A percentile compares a stretch with the other conserved stretches of the same genome.
Evolutionary conservation across 164 flowering plant genomes (phyloP).

Genomic region (Stephania yunnanensis): DNA sequence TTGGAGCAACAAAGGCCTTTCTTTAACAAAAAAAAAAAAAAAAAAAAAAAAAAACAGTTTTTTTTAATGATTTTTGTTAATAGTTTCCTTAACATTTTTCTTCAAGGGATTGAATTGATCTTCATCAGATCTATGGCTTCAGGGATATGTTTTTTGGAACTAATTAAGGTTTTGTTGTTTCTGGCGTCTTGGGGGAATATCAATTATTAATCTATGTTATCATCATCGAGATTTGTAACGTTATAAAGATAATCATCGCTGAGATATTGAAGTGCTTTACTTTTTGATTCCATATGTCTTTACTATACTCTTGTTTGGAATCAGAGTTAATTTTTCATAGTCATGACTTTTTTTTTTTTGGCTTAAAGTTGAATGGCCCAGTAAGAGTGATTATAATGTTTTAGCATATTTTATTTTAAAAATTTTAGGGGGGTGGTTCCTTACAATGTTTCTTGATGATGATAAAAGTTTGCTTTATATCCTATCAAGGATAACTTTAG

Average conservation of each 20-base stretch:
- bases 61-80: too few relatives aligned
- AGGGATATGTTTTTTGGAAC: background rate
- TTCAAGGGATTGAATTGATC: too few relatives aligned
- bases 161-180: background rate
- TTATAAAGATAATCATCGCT: background rate
- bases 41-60: too few relatives aligned
- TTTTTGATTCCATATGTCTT: background rate
- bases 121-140: conserved; percentile 3
- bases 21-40: too few relatives aligned
- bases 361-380: background rate
- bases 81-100: too few relatives aligned
- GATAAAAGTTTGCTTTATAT: background rate
- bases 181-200: background rate
- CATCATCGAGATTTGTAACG: background rate
- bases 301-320: background rate
- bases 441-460: background rate
- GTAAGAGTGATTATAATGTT: background rate
- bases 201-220: background rate
- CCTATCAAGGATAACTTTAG: background rate
- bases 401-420: background rate
- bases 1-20: too few relatives aligned
- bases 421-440: conserved; percentile 7
- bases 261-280: background rate
- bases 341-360: background rate
- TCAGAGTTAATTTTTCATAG: background rate